phyloP scores from a whole-genome alignment of 2,329 filamentous ascomycete genomes.

The Phyllosticta citriasiana region DNA sequence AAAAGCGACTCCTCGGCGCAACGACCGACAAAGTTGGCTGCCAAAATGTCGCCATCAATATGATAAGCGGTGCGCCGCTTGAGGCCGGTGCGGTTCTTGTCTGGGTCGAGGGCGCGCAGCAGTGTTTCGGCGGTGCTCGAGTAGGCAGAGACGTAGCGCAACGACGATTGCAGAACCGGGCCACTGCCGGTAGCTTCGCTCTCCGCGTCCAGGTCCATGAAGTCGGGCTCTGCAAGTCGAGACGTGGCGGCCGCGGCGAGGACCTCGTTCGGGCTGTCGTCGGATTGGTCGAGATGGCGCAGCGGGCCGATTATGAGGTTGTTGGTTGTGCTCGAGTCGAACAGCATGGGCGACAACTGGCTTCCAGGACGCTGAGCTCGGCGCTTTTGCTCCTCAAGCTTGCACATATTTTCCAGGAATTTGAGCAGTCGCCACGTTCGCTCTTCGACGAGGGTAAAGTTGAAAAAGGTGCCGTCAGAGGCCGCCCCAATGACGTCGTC shows the following conservation, averaged over 20 bases:
- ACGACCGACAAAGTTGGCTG: slow-evolving; percentile 19
- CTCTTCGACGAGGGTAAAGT: slow-evolving; percentile 54
- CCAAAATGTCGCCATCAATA: slow-evolving; percentile 34
- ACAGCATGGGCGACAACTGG: slow-evolving; percentile 15
- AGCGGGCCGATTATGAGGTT: slow-evolving; percentile 1
- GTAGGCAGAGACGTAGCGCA: not conserved
- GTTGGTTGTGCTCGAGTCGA: slow-evolving; percentile 9
- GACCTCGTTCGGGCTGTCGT: not conserved
- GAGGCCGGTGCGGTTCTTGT: slow-evolving; percentile 13
- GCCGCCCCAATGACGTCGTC: slow-evolving; percentile 41
- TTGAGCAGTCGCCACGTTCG: slow-evolving; percentile 58
- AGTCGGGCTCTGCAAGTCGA: not conserved
- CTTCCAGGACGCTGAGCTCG: slow-evolving; percentile 1
- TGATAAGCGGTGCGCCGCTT: slow-evolving; percentile 21
- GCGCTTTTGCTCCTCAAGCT: slow-evolving; percentile 14
- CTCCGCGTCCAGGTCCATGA: not conserved
- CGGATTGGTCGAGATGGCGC: not conserved
- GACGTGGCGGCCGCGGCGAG: not conserved
- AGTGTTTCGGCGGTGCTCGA: slow-evolving; percentile 14
- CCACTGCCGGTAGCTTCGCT: slow-evolving; percentile 14
- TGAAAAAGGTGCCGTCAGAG: slow-evolving; percentile 42
- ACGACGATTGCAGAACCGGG: not conserved
- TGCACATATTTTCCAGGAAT: slow-evolving; percentile 58
- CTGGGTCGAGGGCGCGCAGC: slow-evolving; percentile 20
- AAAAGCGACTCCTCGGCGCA: not conserved